These are phyloP conservation scores for Termitomyces sp. DNA, from an alignment of 768 basidiomycete species.

Conservation along the genomic window DNA sequence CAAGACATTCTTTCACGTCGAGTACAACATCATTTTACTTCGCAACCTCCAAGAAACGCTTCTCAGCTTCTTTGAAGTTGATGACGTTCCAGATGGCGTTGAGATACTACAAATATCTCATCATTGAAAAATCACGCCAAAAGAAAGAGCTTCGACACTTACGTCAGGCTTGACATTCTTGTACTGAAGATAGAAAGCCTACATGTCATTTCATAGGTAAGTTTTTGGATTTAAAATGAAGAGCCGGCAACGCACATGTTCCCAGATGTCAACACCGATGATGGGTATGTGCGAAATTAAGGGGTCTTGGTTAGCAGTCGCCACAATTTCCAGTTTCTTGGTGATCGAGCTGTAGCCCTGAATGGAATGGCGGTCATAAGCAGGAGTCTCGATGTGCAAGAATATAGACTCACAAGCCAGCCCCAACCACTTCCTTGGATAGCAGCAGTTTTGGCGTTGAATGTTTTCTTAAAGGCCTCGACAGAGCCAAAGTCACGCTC, in stretches of 20 bases:
- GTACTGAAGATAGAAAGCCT: conserved; percentile 85
- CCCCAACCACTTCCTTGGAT: conserved; percentile 99
- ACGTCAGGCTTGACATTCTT: conserved; percentile 94
- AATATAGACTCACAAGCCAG: conserved; percentile 68
- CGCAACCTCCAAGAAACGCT: conserved; percentile 39
- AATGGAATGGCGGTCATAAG: not conserved
- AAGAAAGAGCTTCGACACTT: conserved; percentile 32
- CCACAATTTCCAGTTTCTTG: conserved; percentile 84
- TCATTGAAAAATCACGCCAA: not conserved
- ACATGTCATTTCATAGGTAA: not conserved
- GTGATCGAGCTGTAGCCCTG: conserved; percentile 69
- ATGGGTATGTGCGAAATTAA: conserved; percentile 78
- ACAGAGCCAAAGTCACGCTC: conserved; percentile 83
- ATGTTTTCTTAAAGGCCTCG: conserved; percentile 79
- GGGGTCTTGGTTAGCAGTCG: conserved; percentile 97
- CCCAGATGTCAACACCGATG: conserved; percentile 97
- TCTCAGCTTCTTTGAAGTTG: conserved; percentile 93
- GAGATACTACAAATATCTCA: conserved; percentile 66
- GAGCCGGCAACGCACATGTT: conserved; percentile 61
- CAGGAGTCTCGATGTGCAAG: not conserved
- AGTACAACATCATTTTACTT: conserved; percentile 17
- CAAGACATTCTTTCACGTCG: not conserved
- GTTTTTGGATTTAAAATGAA: not conserved
- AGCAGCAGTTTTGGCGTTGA: conserved; percentile 86
- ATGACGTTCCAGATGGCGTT: conserved; percentile 94